These are phyloP conservation scores for Penicillium sp. DNA, from an alignment of 2,329 filamentous ascomycete species.

Conservation along the genomic window DNA sequence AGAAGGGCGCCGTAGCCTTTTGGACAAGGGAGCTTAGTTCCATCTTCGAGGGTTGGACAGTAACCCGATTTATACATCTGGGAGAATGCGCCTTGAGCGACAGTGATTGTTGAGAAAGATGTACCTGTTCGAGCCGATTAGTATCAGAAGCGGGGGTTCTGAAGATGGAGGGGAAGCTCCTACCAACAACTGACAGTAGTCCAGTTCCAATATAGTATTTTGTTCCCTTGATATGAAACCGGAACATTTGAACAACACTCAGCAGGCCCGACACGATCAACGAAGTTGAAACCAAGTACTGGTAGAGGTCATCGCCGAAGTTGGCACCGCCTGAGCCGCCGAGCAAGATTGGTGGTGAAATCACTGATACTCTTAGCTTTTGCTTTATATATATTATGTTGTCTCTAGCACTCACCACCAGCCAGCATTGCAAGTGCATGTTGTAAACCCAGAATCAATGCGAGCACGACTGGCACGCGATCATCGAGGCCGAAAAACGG, in stretches of 20 bases:
- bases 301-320: constrained; percentile 52
- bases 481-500: constrained; percentile 71
- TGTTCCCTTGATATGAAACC: constrained; percentile 61
- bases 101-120: constrained; percentile 65
- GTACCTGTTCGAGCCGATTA: constrained; percentile 42
- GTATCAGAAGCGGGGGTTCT: neutral
- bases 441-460: constrained; percentile 65
- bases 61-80: constrained; percentile 65
- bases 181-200: constrained; percentile 62
- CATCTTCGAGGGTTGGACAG: constrained; percentile 56
- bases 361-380: constrained; percentile 38
- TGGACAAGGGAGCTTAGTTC: constrained; percentile 60
- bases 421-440: constrained; percentile 67
- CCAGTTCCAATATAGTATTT: constrained; percentile 65
- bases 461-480: constrained; percentile 64
- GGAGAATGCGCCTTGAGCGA: constrained; percentile 58
- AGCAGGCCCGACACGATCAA: constrained; percentile 66
- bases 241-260: constrained; percentile 64
- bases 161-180: neutral
- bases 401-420: constrained; percentile 34
- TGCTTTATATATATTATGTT: no score
- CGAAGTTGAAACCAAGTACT: constrained; percentile 67
- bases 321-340: constrained; percentile 56
- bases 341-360: constrained; percentile 64
- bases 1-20: constrained; percentile 65